Percentiles rank a stretch among this genome's conserved stretches.
Evolutionary conservation across 768 basidiomycete genomes (phyloP).

Genomic region (Naganishia vishniacii): DNA sequence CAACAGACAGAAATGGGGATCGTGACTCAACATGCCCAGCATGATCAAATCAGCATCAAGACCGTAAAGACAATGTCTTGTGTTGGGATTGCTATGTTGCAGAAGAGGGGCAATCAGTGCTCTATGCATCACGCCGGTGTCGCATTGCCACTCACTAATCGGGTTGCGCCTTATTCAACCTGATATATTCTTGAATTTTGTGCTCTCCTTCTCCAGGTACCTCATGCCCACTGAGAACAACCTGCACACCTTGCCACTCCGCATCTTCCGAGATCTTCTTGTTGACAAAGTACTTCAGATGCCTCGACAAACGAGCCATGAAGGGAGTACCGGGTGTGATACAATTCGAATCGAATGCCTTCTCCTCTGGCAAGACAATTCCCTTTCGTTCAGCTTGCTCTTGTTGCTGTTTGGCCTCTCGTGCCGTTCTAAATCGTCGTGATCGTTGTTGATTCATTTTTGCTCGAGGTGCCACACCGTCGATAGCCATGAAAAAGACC

Average conservation of each 20-base stretch:
- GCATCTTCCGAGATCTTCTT: constrained; percentile 98
- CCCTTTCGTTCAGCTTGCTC: constrained; percentile 84
- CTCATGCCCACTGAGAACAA: constrained; percentile 93
- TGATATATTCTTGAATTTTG: constrained; percentile 99
- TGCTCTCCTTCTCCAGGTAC: constrained; percentile 99
- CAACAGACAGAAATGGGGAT: constrained; percentile 95
- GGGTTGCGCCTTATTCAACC: constrained; percentile 85
- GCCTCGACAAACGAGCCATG: constrained; percentile 86
- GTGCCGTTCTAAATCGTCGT: constrained; percentile 86
- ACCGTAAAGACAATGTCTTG: constrained; percentile 95
- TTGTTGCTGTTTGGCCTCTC: constrained; percentile 77
- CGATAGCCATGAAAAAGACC: constrained; percentile 96
- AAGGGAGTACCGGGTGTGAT: constrained; percentile 98
- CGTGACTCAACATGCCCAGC: constrained; percentile 92
- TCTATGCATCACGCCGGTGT: constrained; percentile 23
- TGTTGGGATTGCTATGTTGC: constrained; percentile 71
- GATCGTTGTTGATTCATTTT: constrained; percentile 99
- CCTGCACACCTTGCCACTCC: constrained; percentile 84
- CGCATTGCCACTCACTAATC: constrained; percentile 55
- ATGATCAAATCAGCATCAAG: constrained; percentile 98
- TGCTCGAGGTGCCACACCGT: constrained; percentile 92
- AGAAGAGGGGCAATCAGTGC: not conserved
- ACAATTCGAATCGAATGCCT: constrained; percentile 96
- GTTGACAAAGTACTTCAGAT: constrained; percentile 90
- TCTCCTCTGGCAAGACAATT: constrained; percentile 83